Base-by-base conservation (phyloP, 306 rosid genomes). In the Calophaca sinica region DNA sequence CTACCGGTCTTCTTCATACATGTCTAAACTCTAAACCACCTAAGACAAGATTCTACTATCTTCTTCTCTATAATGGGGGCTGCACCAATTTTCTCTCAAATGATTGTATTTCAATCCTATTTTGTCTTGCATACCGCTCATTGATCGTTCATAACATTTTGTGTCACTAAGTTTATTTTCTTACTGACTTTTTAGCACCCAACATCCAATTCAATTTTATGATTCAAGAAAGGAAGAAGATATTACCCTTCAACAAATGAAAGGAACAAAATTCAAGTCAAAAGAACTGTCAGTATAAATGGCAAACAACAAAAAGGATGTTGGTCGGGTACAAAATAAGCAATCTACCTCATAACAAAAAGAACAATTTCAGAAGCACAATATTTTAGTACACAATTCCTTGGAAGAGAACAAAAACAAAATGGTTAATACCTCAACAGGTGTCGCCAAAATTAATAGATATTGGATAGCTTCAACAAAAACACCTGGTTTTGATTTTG, bases 401-500 rank as follows among this genome's bases (percentile, higher is more conserved):
- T 48, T 41, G 73, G 66, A 79, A 59, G 46, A 73, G 28, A 52
- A 58, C 57, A 46, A 44, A 62, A 64, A 38, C 69, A 71, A 42
- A 79, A 75, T 58, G 33, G 73, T 48, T 26, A 77, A 39, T 89
- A 94, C 99, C 97, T 94, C 96, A 60, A 89, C 88, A 33, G 99
- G 97, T 2, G 96, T 94, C 7, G 96, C 97, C 74, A 94, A 83
- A 83, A 94, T 54, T 79, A 94, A 83, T 70, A 94, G 90, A 90
- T 91, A 87, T 63, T 88, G 96, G 76, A 94, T 94, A 28, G 99
- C 99, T 82, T 94, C 99, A 80, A 94, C 85, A 80, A 94, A 94
- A 87, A 92, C 96, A 68, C 96, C 96, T 33, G 90, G 81, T 81
- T 85, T 94, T 71, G 99, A 85, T 80, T 85, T 94, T 67, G 96